phyloP scores from a whole-genome alignment of 441 rosid genomes.

The Corymbia calophylla region DNA sequence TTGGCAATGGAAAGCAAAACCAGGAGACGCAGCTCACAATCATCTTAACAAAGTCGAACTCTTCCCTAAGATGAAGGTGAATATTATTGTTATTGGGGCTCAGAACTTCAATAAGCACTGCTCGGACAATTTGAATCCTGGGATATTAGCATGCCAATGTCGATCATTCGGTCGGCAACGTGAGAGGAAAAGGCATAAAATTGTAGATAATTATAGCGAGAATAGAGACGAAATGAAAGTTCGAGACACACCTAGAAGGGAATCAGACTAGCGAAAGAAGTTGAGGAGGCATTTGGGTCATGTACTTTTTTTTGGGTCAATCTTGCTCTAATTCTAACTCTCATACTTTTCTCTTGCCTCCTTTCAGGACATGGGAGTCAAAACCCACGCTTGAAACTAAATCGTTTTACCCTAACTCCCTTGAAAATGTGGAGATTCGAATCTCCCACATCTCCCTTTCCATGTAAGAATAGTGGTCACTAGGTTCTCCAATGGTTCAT shows the following conservation, averaged over 20 bases:
- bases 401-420: too few species aligned
- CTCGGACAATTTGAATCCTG: not conserved
- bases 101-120: not conserved
- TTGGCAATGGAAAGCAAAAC: not conserved
- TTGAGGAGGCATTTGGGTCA: not conserved
- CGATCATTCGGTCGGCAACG: not conserved
- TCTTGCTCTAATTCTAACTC: too few species aligned
- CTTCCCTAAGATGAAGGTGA: not conserved
- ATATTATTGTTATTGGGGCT: not conserved
- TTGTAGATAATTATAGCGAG: not conserved
- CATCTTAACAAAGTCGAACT: not conserved
- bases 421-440: too few species aligned
- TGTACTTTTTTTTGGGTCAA: not conserved
- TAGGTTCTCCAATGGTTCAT: not conserved
- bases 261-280: not conserved
- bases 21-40: not conserved
- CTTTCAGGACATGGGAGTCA: too few species aligned
- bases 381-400: too few species aligned
- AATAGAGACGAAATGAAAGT: not conserved
- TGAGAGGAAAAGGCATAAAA: not conserved
- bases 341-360: too few species aligned
- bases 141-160: not conserved
- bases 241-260: not conserved
- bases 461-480: too few species aligned
- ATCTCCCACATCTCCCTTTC: too few species aligned